Base-by-base conservation (phyloP, 2,329 filamentous ascomycete species). In the Geosmithia flava region DNA sequence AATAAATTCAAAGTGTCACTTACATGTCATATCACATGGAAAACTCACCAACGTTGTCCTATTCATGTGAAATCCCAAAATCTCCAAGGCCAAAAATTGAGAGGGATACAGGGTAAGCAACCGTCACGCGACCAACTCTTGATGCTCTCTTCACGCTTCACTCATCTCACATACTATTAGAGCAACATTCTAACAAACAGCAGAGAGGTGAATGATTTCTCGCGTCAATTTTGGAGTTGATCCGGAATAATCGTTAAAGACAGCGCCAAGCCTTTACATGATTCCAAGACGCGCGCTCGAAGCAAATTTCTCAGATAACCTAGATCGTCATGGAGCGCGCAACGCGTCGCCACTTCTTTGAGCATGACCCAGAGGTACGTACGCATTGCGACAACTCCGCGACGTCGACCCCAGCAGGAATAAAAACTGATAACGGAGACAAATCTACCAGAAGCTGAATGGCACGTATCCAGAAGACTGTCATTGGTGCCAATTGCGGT, bases 401-500 rank as follows among this genome's bases (percentile, higher is more conserved):
- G 10, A 37, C 13, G 10, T 13, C 15, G 3, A 37, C 13, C 33
- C 13, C 33, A 37, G 33, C 19, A 8, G 20, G 15, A 5, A 16
- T 23, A 7, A 10, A 27, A 20, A 44, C 20, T 44, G 8, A 20
- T 20, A 44, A 71, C 65, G 59, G 60, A 42, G 54, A 55, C 16
- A 55, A 65, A 17, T 60, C 61, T 4, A 69, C 75, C 46, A 67
- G 67, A 46, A 48, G 3, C 13, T 16, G 10, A 16, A 13, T 11
- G 33, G 33, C 15, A 16, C 3, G 33, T 16, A 3, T 11, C 33
- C 13, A 11, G 15, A 55, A 2, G 53, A 58, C n/a, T 83, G 79
- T 53, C 78, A 82, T 54, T 79, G 69, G 66, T 83, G 80, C 56
- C 79, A 83, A 58, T 66, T 83, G 33, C 71, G 74, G 7, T 61